phyloP scores from a whole-genome alignment of 371 early-diverging fungal genomes.

The Conidiobolus incongruus region DNA sequence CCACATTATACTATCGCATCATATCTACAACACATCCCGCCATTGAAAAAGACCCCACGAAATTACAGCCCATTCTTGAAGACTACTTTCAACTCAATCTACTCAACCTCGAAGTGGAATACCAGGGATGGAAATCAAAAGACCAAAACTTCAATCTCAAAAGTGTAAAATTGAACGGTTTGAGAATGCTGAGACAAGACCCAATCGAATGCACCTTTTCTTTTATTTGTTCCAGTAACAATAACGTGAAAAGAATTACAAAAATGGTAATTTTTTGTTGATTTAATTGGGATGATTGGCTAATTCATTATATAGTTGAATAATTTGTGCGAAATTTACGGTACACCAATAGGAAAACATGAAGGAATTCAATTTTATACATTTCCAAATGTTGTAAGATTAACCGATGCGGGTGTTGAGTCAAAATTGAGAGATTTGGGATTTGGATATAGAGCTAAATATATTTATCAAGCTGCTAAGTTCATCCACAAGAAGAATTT shows the following conservation, averaged over 20 bases:
- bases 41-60: slow-evolving; percentile 1
- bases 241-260: slow-evolving; percentile 85
- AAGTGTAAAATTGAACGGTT: slow-evolving; percentile 29
- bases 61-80: slow-evolving; percentile 9
- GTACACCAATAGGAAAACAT: slow-evolving; percentile 20
- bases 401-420: slow-evolving; percentile 34
- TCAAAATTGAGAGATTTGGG: slow-evolving; percentile 42
- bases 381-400: slow-evolving; percentile 36
- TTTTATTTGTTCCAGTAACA: slow-evolving; percentile 92
- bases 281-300: too few species aligned
- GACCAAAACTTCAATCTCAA: slow-evolving; percentile 43
- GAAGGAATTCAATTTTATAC: slow-evolving; percentile 26
- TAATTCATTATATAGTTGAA: slow-evolving; percentile 23
- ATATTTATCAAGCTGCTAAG: slow-evolving; percentile 44
- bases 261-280: slow-evolving; percentile 39
- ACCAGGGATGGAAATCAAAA: slow-evolving; percentile 33
- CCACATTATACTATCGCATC: slow-evolving; percentile 11
- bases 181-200: slow-evolving; percentile 64
- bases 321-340: slow-evolving; percentile 38
- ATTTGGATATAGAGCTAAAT: slow-evolving; percentile 88
- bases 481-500: slow-evolving; percentile 16
- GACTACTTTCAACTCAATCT: slow-evolving; percentile 68
- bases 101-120: slow-evolving; percentile 28
- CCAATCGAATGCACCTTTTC: slow-evolving; percentile 75
- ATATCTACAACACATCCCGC: slow-evolving; percentile 7